Evolutionary conservation across 1,284 basidiomycete species (phyloP).

Genomic region (Ganoderma boninense): DNA sequence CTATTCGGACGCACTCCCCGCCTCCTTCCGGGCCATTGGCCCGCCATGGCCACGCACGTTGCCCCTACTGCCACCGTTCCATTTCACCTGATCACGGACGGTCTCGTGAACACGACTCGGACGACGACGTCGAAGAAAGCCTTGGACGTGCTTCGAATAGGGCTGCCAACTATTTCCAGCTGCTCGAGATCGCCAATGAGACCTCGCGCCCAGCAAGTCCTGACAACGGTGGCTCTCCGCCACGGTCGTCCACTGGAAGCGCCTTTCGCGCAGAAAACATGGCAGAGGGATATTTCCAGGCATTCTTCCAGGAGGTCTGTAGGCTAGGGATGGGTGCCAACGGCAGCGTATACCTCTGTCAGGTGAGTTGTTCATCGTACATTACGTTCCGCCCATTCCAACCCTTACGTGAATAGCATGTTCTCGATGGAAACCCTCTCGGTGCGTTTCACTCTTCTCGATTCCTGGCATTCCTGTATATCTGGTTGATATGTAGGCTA

Average conservation of each 20-base stretch:
- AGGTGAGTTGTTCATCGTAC: conserved; percentile 53
- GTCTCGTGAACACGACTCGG: conserved; percentile 21
- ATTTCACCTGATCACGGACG: conserved; percentile 48
- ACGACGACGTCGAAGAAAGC: conserved; percentile 37
- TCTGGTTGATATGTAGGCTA: conserved; percentile 54
- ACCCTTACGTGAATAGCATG: conserved; percentile 58
- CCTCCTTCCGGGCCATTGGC: conserved; percentile 19
- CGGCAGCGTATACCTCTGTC: conserved; percentile 88
- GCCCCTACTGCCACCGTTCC: conserved; percentile 77
- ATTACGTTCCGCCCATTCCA: too few relatives aligned
- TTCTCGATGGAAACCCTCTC: conserved; percentile 81
- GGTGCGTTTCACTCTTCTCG: conserved; percentile 48
- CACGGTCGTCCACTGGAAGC: conserved; percentile 16
- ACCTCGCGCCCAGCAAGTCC: conserved; percentile 68
- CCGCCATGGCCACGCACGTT: conserved; percentile 46
- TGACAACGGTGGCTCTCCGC: conserved; percentile 7
- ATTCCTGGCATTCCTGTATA: conserved; percentile 7
- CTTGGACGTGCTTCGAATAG: conserved; percentile 47
- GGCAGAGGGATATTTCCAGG: conserved; percentile 85
- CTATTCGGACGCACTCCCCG: conserved; percentile 60
- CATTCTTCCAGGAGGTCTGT: conserved; percentile 90
- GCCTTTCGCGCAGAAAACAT: conserved; percentile 71
- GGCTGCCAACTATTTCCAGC: conserved; percentile 78
- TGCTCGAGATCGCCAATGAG: conserved; percentile 76
- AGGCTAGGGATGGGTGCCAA: conserved; percentile 93